Evolutionary conservation across 345 rosid genomes (phyloP), one percentile per base, ranked within the genome.

Genomic region (Eucalyptus melliodora): DNA sequence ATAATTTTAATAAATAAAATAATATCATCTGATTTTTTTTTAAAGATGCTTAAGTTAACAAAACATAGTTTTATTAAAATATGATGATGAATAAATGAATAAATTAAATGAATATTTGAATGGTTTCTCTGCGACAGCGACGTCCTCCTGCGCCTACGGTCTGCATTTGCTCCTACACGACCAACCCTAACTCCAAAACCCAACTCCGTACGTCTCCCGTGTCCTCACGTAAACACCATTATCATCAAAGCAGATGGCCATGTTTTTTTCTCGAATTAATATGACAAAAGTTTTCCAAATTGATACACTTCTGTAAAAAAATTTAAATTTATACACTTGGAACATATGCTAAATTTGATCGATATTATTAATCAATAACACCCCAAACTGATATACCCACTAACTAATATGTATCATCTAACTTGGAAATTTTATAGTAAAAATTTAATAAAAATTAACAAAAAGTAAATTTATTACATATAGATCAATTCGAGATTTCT

Each of bases 401-500:
- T 9, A 21, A 8, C 1, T 8, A 53, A 1, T 5, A 53, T 8
- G 5, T 1, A 0, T 53, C 2, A 53, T 53, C 2, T 53, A 4
- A 53, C 9, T 53, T 21, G 5, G 1, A 53, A 53, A 53, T 19
- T 53, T 19, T 0, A 53, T 53, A 4, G 5, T 53, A 19, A 53
- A 53, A 53, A 53, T 19, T 53, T 53, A 19, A 3, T 19, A 53
- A 7, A 15, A 50, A 15, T 2, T 50, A 50, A 50, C 7, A 16
- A 1, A 50, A 2, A 0, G 1, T 53, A 8, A 53, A 53, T 53
- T 17, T 51, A 7, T 8, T 2, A 17, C 1, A 17, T 3, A 7
- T 0, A 51, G 1, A 3, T 2, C 4, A 51, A 51, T 51, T 51
- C 1, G 0, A 51, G 4, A 0, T 1, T 53, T 51, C 19, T 53